Conservation (phyloP, 225 moss, liverwort and hornwort species). For the Sphagnum contortum region DNA sequence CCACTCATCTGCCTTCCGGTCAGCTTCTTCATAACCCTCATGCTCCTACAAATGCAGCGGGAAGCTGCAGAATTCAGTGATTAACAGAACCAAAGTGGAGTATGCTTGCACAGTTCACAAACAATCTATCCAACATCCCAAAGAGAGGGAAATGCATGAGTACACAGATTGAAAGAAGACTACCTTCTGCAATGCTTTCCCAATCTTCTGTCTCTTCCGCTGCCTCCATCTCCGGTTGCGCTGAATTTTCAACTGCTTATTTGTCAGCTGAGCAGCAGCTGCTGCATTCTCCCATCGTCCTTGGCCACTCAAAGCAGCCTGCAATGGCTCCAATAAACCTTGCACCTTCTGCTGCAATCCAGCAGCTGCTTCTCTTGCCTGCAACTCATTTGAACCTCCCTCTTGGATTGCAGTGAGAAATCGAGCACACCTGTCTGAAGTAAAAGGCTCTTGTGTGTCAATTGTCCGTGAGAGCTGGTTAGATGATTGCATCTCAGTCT, state of each 20-base stretch:
- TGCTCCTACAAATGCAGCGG: constrained; percentile 39
- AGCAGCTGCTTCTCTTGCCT: constrained; percentile 50
- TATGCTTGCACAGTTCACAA: not conserved
- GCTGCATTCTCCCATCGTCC: constrained; percentile 44
- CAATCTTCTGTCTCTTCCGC: constrained; percentile 61
- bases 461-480: constrained; percentile 5
- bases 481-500: constrained; percentile 1
- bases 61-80: not conserved
- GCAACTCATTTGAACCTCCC: constrained; percentile 20
- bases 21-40: constrained; percentile 55
- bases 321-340: constrained; percentile 54
- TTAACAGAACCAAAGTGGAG: not conserved
- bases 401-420: constrained; percentile 19
- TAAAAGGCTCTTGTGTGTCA: not conserved
- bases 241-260: constrained; percentile 49
- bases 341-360: constrained; percentile 45
- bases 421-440: not conserved
- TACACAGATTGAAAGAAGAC: not conserved
- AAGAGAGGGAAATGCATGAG: not conserved
- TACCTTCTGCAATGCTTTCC: constrained; percentile 65
- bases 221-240: constrained; percentile 91
- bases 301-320: constrained; percentile 54
- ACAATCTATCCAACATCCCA: not conserved
- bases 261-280: constrained; percentile 48
- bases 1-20: constrained; percentile 92